These are phyloP conservation scores for Xylaria sp. DNA, from an alignment of 495 filamentous ascomycete genomes.

Conservation along the genomic window DNA sequence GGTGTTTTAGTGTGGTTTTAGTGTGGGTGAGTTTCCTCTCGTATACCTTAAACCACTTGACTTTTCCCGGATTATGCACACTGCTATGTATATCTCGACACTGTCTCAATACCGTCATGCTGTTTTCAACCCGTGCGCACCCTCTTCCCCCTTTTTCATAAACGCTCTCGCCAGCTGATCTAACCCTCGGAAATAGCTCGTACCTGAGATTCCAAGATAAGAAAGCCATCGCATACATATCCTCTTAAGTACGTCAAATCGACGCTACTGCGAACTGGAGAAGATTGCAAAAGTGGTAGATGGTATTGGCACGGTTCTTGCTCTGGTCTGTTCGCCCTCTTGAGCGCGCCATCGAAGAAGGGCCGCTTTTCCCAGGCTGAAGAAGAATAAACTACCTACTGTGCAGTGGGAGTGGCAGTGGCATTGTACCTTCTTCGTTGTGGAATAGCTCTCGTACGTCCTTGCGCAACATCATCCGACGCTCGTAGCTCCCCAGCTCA, in stretches of 20 bases:
- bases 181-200: conserved; percentile 7
- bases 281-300: not conserved
- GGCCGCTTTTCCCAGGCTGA: not conserved
- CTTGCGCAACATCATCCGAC: conserved; percentile 11
- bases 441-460: not conserved
- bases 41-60: not conserved
- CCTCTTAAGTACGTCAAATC: not conserved
- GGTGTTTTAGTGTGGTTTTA: not conserved
- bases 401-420: not conserved
- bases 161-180: not conserved
- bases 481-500: conserved; percentile 30
- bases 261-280: not conserved
- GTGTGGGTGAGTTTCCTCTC: conserved; percentile 8
- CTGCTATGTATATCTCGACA: not conserved
- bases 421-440: not conserved
- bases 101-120: conserved; percentile 21
- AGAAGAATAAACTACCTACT: not conserved
- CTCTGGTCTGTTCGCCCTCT: not conserved
- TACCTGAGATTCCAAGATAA: not conserved
- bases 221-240: not conserved
- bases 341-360: not conserved
- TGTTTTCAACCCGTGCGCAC: conserved; percentile 14
- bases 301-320: not conserved
- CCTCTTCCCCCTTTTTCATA: not conserved
- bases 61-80: conserved; percentile 5